Evolutionary conservation across 2,329 filamentous ascomycete species (phyloP), one percentile per base, ranked within the genome.

Genomic region (Cercospora berteroae): DNA sequence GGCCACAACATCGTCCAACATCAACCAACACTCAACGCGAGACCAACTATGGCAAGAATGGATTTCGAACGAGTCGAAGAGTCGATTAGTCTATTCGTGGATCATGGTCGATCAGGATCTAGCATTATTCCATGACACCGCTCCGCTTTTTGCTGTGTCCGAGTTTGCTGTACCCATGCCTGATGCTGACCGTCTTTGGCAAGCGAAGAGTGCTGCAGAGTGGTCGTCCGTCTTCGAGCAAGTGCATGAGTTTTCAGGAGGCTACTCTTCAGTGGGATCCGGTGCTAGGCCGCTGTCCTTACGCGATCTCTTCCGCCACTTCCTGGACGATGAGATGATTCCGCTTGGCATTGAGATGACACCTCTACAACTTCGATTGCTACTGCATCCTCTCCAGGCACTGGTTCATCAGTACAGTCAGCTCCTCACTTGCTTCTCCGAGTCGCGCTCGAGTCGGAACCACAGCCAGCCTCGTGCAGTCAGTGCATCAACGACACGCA

Each of bases 101-200:
- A 87, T 89, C 20, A 90, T 90, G 86, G 84, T 90, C 25, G 90
- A 92, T 74, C 89, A 91, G 73, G 90, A 92, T 77, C 80, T 90
- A 64, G 86, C 87, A 58, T 80, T 90, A 8, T 90, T 90, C 78
- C 84, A 89, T 70, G 88, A 90, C 73, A 86, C 83, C 0, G 82
- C 83, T 1, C 87, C 88, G 0, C 79, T 90, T 33, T 85, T 92
- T 65, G 86, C 88, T 13, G 85, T 90, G 63, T 88, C 85, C 31
- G 88, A 91, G 66, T 84, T 91, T 58, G 83, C 84, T 23, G 86
- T 87, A 50, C 87, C 89, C 3, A 85, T 92, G 74, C 89, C 89
- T 12, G 83, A 85, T 71, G 77, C 87, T 1, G 88, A 91, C 70
- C 76, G 82, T 4, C 80, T 91, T 4, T 91, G 89, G 89, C 82